Evolutionary conservation across 2,329 filamentous ascomycete species (phyloP), one percentile per base, ranked within the genome.

Genomic region (Colletotrichum agaves): DNA sequence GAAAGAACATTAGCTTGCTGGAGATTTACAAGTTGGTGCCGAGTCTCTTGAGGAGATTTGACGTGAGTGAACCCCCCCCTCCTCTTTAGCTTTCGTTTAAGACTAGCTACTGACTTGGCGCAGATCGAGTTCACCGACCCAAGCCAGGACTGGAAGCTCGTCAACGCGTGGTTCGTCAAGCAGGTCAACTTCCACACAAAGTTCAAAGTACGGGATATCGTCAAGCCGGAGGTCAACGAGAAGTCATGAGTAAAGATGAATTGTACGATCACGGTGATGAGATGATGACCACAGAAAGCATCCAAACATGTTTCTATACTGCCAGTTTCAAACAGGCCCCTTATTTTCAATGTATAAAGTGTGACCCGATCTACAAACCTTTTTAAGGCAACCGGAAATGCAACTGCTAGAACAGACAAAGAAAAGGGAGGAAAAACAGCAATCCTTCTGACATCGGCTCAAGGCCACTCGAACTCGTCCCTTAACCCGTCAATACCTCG

Each of bases 1-100:
- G 91, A 49, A 89, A 88, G 83, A 90, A 90, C 68, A 89, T 90
- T 53, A 87, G 85, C 68, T 71, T 89, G 73, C 71, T 89, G 72
- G 87, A 90, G 80, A 88, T 90, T 64, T 89, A 90, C 76, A 90
- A 90, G 80, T 73, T 90, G 53, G 84, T 89, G 23, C 87, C 87
- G 44, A 85, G 80, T 61, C 73, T 93, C 73, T 75, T 93, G 77
- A 80, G 89, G 74, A 82, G 87, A 67, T 93, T 92, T 71, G 88
- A 91, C 78, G 86, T 83, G 72, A 74, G 80, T 76, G 61, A n/a
- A n/a, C n/a, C 6, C 4, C 23, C 23, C 5, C 23, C 27, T 4
- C 23, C 27, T 7, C 1, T n/a, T 5, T 13, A 2, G 27, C 27
- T 12, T n/a, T 5, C 19, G 21, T 3, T 15, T 33, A 33, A 5